These are phyloP conservation scores for Rhododendron ovatum DNA, from an alignment of 148 eudicot species.

Conservation along the genomic window DNA sequence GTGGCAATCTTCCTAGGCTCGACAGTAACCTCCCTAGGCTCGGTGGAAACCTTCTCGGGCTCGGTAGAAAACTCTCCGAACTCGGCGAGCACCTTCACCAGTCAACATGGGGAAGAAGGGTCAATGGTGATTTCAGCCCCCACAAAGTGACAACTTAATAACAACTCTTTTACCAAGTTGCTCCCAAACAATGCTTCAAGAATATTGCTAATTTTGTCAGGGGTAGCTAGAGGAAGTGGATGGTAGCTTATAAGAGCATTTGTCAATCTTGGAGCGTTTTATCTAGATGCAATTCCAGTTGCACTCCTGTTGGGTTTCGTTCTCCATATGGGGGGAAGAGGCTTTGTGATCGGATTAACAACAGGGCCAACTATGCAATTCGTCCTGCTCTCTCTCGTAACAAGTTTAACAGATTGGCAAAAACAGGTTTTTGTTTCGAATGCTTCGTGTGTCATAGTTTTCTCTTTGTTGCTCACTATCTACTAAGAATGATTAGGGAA, in stretches of 20 bases:
- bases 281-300: constrained; percentile 36
- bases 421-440: not conserved
- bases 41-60: too few relatives aligned
- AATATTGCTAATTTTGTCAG: not conserved
- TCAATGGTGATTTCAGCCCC: too few relatives aligned
- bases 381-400: constrained; percentile 11
- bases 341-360: constrained; percentile 40
- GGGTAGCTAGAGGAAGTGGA: constrained; percentile 32
- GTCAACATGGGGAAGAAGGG: too few relatives aligned
- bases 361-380: constrained; percentile 29
- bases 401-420: constrained; percentile 31
- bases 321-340: constrained; percentile 27
- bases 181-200: not conserved
- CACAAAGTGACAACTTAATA: too few relatives aligned
- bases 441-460: not conserved
- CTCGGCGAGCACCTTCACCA: too few relatives aligned
- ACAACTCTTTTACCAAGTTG: too few relatives aligned
- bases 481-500: too few relatives aligned
- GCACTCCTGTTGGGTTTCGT: constrained; percentile 30
- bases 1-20: too few relatives aligned
- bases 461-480: not conserved
- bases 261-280: constrained; percentile 6
- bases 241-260: constrained; percentile 52
- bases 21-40: too few relatives aligned
- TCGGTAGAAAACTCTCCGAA: too few relatives aligned